Evolutionary conservation across 768 basidiomycete species (phyloP), one percentile per base, ranked within the genome.

Genomic region (Boletus eberwhitei): DNA sequence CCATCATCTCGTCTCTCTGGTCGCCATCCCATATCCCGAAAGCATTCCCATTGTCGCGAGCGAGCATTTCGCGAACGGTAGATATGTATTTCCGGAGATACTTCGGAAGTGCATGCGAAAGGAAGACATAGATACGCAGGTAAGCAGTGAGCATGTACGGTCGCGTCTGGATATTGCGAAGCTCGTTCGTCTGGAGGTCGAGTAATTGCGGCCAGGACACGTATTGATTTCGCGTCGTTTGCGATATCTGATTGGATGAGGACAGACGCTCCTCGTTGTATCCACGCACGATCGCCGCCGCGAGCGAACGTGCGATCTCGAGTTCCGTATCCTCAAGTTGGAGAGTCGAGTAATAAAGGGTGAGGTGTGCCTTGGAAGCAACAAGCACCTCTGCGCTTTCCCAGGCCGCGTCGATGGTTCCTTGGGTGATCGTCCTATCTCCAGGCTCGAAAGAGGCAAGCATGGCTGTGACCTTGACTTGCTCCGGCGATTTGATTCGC

Each of bases 1-100:
- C 85, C 19, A 86, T 64, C 84, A 86, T 82, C 67, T 84, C 83
- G 46, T 72, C 55, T 71, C 70, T 52, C 67, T 67, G 31, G 68
- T 74, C 71, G 65, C 78, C 64, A 55, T 87, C 84, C 82, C 82
- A 87, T 43, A 88, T 78, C 16, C 86, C 86, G 55, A 88, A 87
- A 8, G 82, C 77, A 57, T 87, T 87, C 21, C 85, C 85, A 22
- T 79, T 77, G 55, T 87, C 85, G 13, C 85, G 77, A 16, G 76
- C 76, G 17, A 87, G 70, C 11, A 85, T 69, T 2, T 73, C 77
- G n/a, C 85, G 79, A 32, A 82, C 74, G 9, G 75, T 74, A 11
- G 72, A 76, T 5, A 79, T 63, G 48, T 74, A 80, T 49, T 62
- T 60, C 43, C 53, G 56, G 14, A 75, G 66, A 21, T 64, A 42